phyloP scores from a whole-genome alignment of 78 protist genomes.

The Anaeramoeba flamelloides region DNA sequence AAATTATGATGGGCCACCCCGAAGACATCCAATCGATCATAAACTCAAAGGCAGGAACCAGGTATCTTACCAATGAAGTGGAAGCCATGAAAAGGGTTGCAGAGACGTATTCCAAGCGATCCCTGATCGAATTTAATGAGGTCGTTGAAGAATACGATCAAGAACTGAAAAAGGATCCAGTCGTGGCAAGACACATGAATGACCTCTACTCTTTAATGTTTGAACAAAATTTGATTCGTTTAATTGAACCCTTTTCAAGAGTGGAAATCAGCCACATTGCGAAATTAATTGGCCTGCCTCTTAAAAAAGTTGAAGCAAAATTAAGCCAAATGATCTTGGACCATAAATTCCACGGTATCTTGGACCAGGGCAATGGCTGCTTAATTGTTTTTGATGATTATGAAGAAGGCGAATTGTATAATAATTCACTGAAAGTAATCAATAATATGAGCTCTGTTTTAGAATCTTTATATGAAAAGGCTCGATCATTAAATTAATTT shows the following conservation, averaged over 20 bases:
- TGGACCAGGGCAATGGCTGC: slow-evolving; percentile 84
- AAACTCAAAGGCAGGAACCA: slow-evolving; percentile 54
- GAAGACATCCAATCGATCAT: slow-evolving; percentile 60
- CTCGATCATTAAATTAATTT: too few species aligned
- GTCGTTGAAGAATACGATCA: slow-evolving; percentile 23
- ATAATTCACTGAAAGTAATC: slow-evolving; percentile 47
- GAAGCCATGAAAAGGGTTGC: slow-evolving; percentile 13
- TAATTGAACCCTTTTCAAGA: slow-evolving; percentile 78
- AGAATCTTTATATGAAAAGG: slow-evolving; percentile 14
- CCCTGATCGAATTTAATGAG: slow-evolving; percentile 8
- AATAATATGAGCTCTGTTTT: slow-evolving; percentile 22
- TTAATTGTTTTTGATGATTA: slow-evolving; percentile 60
- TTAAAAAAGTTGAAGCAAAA: slow-evolving; percentile 40
- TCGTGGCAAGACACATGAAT: slow-evolving; percentile 30
- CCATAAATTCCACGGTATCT: slow-evolving; percentile 68
- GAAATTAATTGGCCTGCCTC: slow-evolving; percentile 45
- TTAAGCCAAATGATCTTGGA: slow-evolving; percentile 89
- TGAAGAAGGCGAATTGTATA: slow-evolving; percentile 30
- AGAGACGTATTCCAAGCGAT: not conserved
- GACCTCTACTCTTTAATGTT: slow-evolving; percentile 65
- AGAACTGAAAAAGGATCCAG: slow-evolving; percentile 20
- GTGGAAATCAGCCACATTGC: slow-evolving; percentile 76
- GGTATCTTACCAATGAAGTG: slow-evolving; percentile 29
- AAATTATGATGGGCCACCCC: slow-evolving; percentile 66
- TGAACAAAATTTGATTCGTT: slow-evolving; percentile 63